A percentile compares a stretch with the other conserved stretches of the same genome.
These are phyloP conservation scores for Fusarium nodosum DNA, from an alignment of 2,329 filamentous ascomycete species.

Conservation along the genomic window DNA sequence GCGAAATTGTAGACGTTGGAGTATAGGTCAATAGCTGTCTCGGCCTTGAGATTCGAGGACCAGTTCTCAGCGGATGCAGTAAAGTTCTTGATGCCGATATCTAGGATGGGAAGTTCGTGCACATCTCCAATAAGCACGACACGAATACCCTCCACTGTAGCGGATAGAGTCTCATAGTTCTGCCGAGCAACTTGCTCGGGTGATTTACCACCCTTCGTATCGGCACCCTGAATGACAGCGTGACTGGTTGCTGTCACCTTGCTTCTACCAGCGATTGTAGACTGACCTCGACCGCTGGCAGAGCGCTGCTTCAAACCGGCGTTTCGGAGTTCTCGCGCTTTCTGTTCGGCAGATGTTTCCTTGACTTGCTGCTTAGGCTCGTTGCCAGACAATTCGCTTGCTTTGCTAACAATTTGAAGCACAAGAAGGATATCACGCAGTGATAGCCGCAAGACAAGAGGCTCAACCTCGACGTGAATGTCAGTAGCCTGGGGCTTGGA, in stretches of 20 bases:
- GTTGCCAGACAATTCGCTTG: slow-evolving; percentile 84
- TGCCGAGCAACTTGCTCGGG: slow-evolving; percentile 28
- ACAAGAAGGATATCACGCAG: slow-evolving; percentile 94
- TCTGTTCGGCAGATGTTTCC: slow-evolving; percentile 63
- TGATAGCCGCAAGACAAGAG: slow-evolving; percentile 89
- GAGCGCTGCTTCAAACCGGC: slow-evolving; percentile 67
- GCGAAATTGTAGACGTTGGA: slow-evolving; percentile 99
- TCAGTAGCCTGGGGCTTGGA: slow-evolving; percentile 75
- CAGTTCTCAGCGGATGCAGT: slow-evolving; percentile 88
- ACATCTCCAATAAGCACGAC: slow-evolving; percentile 95
- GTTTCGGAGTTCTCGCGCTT: slow-evolving; percentile 66
- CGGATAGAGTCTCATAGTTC: slow-evolving; percentile 81
- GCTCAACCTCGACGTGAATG: slow-evolving; percentile 90
- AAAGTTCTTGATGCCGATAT: slow-evolving; percentile 93
- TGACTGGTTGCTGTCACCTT: slow-evolving; percentile 58
- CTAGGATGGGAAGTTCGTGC: slow-evolving; percentile 94
- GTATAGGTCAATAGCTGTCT: slow-evolving; percentile 92
- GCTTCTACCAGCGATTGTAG: slow-evolving; percentile 59
- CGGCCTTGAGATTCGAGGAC: slow-evolving; percentile 87
- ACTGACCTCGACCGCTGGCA: slow-evolving; percentile 68
- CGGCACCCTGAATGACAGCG: slow-evolving; percentile 41
- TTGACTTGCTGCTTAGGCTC: slow-evolving; percentile 64
- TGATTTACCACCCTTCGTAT: slow-evolving; percentile 41
- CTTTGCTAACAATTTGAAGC: slow-evolving; percentile 91
- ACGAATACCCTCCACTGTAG: slow-evolving; percentile 87